Conservation (phyloP, 2,329 filamentous ascomycete species). For the Exophiala sp. region DNA sequence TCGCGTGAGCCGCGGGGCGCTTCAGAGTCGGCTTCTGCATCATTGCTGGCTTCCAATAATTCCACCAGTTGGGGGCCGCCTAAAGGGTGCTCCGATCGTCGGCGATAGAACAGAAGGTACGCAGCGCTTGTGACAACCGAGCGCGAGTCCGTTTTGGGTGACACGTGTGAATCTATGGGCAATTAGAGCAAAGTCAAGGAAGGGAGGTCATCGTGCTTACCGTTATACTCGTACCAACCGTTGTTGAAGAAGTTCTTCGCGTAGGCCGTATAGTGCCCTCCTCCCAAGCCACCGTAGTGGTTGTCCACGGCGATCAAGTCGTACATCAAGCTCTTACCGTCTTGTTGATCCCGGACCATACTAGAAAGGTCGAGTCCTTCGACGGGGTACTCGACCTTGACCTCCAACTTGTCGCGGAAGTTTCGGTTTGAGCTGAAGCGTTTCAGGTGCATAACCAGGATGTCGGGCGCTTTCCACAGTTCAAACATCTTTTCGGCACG, state of each 20-base stretch:
- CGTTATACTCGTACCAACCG: constrained; percentile 96
- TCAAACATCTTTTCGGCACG: constrained; percentile 95
- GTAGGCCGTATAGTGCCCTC: constrained; percentile 93
- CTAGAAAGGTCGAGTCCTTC: constrained; percentile 78
- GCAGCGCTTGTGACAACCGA: constrained; percentile 71
- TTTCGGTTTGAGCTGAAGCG: constrained; percentile 82
- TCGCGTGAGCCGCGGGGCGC: constrained; percentile 42
- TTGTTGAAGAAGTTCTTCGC: constrained; percentile 87
- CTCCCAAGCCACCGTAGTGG: constrained; percentile 88
- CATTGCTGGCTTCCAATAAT: constrained; percentile 63
- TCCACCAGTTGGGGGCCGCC: constrained; percentile 73
- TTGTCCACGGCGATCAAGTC: constrained; percentile 95
- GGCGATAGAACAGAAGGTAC: constrained; percentile 93
- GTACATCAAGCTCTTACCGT: constrained; percentile 78
- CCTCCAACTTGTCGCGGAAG: constrained; percentile 86
- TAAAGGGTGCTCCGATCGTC: constrained; percentile 71
- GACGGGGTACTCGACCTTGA: constrained; percentile 85
- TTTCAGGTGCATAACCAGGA: constrained; percentile 92
- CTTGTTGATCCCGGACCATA: constrained; percentile 74
- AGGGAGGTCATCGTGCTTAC: constrained; percentile 50
- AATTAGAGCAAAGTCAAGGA: neutral
- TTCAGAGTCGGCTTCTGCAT: constrained; percentile 48
- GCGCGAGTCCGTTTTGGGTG: constrained; percentile 56
- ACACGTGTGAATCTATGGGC: constrained; percentile 68
- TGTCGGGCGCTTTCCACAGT: constrained; percentile 94